phyloP scores from a whole-genome alignment of 805 yeast genomes.

The Yamadazyma phyllophila region DNA sequence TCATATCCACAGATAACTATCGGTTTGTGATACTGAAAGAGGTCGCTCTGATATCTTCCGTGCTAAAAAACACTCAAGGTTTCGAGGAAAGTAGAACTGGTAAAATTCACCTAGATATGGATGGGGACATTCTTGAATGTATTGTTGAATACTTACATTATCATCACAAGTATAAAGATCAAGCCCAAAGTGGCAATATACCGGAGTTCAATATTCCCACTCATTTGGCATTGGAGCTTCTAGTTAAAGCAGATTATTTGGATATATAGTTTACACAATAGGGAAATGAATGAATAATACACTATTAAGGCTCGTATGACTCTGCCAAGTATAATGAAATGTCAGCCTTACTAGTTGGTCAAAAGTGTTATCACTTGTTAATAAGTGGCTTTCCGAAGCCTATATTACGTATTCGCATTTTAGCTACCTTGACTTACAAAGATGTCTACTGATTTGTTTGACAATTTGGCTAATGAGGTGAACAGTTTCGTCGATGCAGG shows the following conservation, averaged over 20 bases:
- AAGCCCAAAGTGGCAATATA: constrained; percentile 50
- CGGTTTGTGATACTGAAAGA: constrained; percentile 62
- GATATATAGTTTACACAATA: constrained; percentile 46
- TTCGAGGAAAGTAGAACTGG: constrained; percentile 60
- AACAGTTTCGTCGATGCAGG: constrained; percentile 3
- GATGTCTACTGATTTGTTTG: constrained; percentile 7
- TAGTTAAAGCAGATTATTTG: constrained; percentile 90
- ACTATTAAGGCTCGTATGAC: not conserved
- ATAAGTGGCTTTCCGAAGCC: not conserved
- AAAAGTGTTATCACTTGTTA: not conserved
- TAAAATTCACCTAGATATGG: constrained; percentile 61
- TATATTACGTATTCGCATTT: not conserved
- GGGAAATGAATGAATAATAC: not conserved
- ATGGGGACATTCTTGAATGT: constrained; percentile 68
- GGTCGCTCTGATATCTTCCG: constrained; percentile 72
- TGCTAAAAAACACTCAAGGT: constrained; percentile 48
- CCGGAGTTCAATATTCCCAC: constrained; percentile 93
- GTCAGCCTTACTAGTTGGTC: not conserved
- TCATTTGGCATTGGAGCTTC: constrained; percentile 84
- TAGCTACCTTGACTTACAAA: not conserved
- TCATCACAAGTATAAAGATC: constrained; percentile 61
- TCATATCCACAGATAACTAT: constrained; percentile 72
- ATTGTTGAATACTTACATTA: constrained; percentile 84
- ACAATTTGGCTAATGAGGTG: constrained; percentile 4
- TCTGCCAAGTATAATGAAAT: not conserved